Evolutionary conservation across 2,329 filamentous ascomycete genomes (phyloP).

Genomic region (Hawksworthiomyces lignivorus): DNA sequence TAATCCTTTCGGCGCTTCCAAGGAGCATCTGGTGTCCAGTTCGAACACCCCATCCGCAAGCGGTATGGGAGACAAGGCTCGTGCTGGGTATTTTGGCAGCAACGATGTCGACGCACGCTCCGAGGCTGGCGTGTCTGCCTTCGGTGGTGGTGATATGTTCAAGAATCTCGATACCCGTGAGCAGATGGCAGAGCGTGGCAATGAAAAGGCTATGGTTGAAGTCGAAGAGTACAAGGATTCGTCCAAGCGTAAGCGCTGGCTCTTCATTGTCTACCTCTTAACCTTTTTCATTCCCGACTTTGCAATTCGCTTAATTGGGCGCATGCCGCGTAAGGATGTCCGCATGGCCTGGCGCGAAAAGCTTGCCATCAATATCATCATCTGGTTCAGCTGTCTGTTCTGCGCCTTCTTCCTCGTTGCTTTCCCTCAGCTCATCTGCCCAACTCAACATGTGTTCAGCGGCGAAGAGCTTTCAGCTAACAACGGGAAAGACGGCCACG

Average conservation of each 20-base stretch:
- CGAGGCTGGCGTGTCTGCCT: slow-evolving; percentile 84
- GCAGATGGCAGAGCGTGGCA: slow-evolving; percentile 91
- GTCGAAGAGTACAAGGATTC: slow-evolving; percentile 78
- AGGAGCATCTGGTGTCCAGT: slow-evolving; percentile 48
- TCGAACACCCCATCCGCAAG: slow-evolving; percentile 41
- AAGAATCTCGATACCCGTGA: slow-evolving; percentile 89
- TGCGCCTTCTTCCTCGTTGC: slow-evolving; percentile 84
- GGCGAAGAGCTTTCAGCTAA: slow-evolving; percentile 64
- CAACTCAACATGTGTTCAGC: slow-evolving; percentile 82
- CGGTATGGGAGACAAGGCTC: slow-evolving; percentile 64
- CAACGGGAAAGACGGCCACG: slow-evolving; percentile 60
- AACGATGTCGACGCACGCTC: slow-evolving; percentile 79
- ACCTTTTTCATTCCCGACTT: slow-evolving; percentile 89
- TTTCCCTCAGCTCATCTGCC: slow-evolving; percentile 84
- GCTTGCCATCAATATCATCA: slow-evolving; percentile 93
- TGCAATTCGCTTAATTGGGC: slow-evolving; percentile 64
- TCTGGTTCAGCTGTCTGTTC: slow-evolving; percentile 76
- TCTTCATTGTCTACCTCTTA: slow-evolving; percentile 72
- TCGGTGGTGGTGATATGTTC: slow-evolving; percentile 95
- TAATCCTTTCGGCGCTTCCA: slow-evolving; percentile 54
- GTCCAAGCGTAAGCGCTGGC: slow-evolving; percentile 79
- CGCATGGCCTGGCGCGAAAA: slow-evolving; percentile 95
- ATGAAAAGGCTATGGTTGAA: slow-evolving; percentile 82
- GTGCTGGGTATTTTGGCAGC: slow-evolving; percentile 71
- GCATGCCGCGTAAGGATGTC: slow-evolving; percentile 88